Base-by-base conservation (phyloP, 2,329 filamentous ascomycete species). In the Botrytis fragariae region DNA sequence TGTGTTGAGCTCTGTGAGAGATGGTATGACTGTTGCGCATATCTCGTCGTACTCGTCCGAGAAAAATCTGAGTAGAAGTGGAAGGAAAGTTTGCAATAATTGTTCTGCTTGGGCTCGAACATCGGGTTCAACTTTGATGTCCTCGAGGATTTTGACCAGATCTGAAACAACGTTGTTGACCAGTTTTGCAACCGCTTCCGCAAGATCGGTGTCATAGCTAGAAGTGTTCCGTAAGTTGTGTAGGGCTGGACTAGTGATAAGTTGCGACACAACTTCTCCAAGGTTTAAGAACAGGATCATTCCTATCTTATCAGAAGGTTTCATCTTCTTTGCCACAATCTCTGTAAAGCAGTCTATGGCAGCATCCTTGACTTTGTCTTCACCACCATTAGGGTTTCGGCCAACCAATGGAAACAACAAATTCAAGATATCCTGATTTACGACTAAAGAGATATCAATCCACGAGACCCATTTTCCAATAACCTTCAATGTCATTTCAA, bases 281-380 rank as follows among this genome's bases (percentile, higher is more conserved):
- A 99, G 87, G 81, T 96, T 97, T 76, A 99, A 88, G 82, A 97
- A 97, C 37, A 90, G 86, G 77, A 99, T 97, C 86, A 99, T 91
- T 79, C 97, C 92, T 79, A 97, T 92, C 87, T 99, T 99, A 84
- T 98, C 95, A 54, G 89, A 86, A 2, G 94, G 87, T 79, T 93
- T 94, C 96, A 99, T 99, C 86, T 98, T 98, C 87, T 99, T 99
- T 82, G 91, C 92, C 73, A 97, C 93, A 77, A 97, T 97, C 83
- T 99, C 95, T 8, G 94, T 97, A 81, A 99, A 92, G 42, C 96
- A 94, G 80, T 98, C 94, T 78, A 98, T 94, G 70, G 96, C 95
- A 29, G 94, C 92, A 84, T 97, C 93, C 76, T 95, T 90, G 76
- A 97, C 92, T 81, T 91, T 93, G 81, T 97, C 94, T 83, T 92